phyloP scores from a whole-genome alignment of 1,139 yeast genomes.

The Sugiyamaella paludigena region DNA sequence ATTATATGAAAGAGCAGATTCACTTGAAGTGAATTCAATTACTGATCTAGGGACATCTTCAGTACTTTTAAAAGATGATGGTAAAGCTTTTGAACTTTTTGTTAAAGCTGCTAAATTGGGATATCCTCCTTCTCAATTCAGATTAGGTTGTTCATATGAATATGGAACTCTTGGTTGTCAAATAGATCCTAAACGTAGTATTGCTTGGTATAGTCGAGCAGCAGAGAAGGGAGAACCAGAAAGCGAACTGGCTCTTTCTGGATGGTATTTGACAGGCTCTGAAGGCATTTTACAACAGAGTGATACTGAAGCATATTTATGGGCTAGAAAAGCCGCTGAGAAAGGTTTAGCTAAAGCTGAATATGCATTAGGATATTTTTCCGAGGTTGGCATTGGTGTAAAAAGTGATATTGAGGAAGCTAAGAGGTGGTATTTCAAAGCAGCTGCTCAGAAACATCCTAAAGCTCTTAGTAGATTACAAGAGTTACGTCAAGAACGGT shows the following conservation, averaged over 20 bases:
- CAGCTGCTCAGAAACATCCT: conserved; percentile 59
- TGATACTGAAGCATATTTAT: conserved; percentile 77
- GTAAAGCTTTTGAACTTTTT: conserved; percentile 66
- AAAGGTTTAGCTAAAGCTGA: conserved; percentile 80
- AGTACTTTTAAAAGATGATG: conserved; percentile 43
- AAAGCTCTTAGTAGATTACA: conserved; percentile 49
- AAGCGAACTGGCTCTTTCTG: conserved; percentile 84
- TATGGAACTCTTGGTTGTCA: conserved; percentile 72
- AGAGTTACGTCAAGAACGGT: conserved; percentile 24
- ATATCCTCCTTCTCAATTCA: conserved; percentile 79
- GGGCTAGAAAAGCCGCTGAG: conserved; percentile 87
- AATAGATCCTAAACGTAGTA: conserved; percentile 67
- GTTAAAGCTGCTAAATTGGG: conserved; percentile 73
- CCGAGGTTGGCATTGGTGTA: conserved; percentile 76
- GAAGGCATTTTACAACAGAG: conserved; percentile 65
- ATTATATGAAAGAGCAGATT: conserved; percentile 60
- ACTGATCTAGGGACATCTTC: conserved; percentile 23
- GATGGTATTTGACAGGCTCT: conserved; percentile 90
- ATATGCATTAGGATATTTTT: conserved; percentile 77
- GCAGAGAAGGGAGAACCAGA: conserved; percentile 72
- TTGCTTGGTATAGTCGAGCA: conserved; percentile 88
- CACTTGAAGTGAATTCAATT: conserved; percentile 44
- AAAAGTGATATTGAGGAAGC: conserved; percentile 49
- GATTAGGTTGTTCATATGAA: conserved; percentile 84
- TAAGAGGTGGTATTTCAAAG: conserved; percentile 52